A percentile compares a stretch with the other conserved stretches of the same genome.
Conservation (phyloP, 1,284 basidiomycete genomes). For the Crucibulum cyathiforme region DNA sequence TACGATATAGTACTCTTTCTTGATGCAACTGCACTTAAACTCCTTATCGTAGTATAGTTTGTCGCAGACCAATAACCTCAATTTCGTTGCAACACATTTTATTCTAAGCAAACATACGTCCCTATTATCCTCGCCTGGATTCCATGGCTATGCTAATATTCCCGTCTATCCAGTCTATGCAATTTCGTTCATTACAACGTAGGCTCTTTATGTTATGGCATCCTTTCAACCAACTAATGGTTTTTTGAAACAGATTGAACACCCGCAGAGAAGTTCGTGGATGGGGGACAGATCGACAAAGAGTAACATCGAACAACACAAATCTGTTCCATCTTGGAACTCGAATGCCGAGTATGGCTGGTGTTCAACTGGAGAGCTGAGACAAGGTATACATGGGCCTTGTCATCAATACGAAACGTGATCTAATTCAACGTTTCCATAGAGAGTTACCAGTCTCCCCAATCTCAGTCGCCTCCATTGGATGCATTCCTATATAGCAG, state of each 20-base stretch:
- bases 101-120: conserved; percentile 67
- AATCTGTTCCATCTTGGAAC: conserved; percentile 56
- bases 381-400: no score
- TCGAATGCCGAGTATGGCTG: conserved; percentile 43
- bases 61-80: conserved; percentile 56
- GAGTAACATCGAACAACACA: conserved; percentile 43
- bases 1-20: conserved; percentile 34
- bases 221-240: not conserved
- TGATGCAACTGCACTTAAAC: conserved; percentile 3
- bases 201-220: conserved; percentile 21
- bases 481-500: no score
- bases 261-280: conserved; percentile 54
- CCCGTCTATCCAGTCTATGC: conserved; percentile 61
- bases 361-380: not conserved
- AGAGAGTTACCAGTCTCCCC: no score
- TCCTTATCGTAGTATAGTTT: conserved; percentile 54
- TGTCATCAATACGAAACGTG: no score
- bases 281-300: conserved; percentile 50
- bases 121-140: conserved; percentile 2
- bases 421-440: no score
- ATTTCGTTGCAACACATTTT: conserved; percentile 66
- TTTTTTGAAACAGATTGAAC: conserved; percentile 47
- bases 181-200: conserved; percentile 74
- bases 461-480: no score
- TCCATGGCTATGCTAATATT: conserved; percentile 3